Percentiles rank a stretch among this genome's conserved stretches.
Evolutionary conservation across 805 yeast species (phyloP).

Genomic region (Candida hungchunana): DNA sequence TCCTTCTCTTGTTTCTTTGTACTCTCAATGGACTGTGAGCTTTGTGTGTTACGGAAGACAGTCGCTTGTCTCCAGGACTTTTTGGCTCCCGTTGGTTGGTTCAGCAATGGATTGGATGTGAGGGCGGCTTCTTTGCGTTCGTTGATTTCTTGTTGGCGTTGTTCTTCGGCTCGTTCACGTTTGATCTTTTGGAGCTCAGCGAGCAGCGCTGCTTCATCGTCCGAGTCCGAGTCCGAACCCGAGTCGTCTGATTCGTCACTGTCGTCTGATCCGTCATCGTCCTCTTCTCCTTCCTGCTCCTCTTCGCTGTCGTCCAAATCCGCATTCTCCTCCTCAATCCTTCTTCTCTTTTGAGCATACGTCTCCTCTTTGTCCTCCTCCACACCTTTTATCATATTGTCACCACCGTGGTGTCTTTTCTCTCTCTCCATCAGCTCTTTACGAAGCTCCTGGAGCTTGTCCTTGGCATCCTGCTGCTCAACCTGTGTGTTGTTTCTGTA

Average conservation of each 20-base stretch:
- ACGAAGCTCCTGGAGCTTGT: constrained; percentile 20
- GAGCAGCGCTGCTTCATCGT: constrained; percentile 42
- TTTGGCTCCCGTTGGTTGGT: constrained; percentile 12
- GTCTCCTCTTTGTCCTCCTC: constrained; percentile 8
- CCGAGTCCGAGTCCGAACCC: constrained; percentile 34
- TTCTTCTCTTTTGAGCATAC: constrained; percentile 13
- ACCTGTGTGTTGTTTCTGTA: constrained; percentile 29
- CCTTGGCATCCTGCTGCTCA: constrained; percentile 6
- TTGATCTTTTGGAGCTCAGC: constrained; percentile 37
- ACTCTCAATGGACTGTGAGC: too few relatives aligned
- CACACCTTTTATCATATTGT: constrained; percentile 1
- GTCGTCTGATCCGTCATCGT: constrained; percentile 29
- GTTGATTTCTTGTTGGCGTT: constrained; percentile 27
- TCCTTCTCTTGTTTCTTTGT: constrained; percentile 24
- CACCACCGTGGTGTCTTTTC: constrained; percentile 15
- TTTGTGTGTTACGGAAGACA: constrained; percentile 26
- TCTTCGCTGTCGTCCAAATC: constrained; percentile 31
- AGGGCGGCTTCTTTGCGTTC: constrained; percentile 22
- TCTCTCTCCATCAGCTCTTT: constrained; percentile 18
- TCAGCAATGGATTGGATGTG: constrained; percentile 26
- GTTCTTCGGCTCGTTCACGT: constrained; percentile 29
- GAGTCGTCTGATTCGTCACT: constrained; percentile 18
- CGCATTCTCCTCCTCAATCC: constrained; percentile 30
- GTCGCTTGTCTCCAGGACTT: constrained; percentile 34
- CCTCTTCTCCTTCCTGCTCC: too few relatives aligned